These are phyloP conservation scores for Mollisia scopiformis DNA, from an alignment of 2,329 filamentous ascomycete species.

Conservation along the genomic window DNA sequence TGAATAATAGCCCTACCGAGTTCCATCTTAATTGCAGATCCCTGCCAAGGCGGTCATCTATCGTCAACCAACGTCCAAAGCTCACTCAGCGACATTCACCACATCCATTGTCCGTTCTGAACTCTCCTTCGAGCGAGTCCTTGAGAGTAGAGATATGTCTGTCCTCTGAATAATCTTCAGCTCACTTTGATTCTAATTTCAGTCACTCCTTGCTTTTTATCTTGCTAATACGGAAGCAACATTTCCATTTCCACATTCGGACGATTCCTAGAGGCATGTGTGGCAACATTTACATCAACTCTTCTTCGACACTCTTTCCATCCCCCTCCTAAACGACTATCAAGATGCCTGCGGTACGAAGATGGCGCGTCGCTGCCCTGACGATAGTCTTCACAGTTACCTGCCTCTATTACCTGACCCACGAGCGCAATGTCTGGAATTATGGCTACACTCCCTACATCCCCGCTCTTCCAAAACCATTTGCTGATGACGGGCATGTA, in stretches of 20 bases:
- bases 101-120: neutral
- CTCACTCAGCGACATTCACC: neutral
- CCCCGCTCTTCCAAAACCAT: conserved; percentile 8
- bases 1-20: conserved; percentile 8
- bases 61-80: neutral
- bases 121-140: neutral
- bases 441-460: conserved; percentile 25
- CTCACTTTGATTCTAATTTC: neutral
- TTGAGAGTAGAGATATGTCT: neutral
- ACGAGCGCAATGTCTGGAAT: conserved; percentile 25
- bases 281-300: conserved; percentile 7
- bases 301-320: conserved; percentile 1
- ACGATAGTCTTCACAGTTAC: conserved; percentile 24
- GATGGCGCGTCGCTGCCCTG: conserved; percentile 31
- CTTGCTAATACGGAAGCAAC: neutral
- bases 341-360: conserved; percentile 28
- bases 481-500: conserved; percentile 60
- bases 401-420: conserved; percentile 31
- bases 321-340: neutral
- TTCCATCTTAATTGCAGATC: neutral
- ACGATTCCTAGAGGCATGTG: conserved; percentile 14
- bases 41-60: conserved; percentile 10
- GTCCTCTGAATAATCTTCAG: neutral
- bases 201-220: neutral
- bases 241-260: neutral